Evolutionary conservation across 2,329 filamentous ascomycete species (phyloP), one percentile per base, ranked within the genome.

Genomic region (Colletotrichum abscissum): DNA sequence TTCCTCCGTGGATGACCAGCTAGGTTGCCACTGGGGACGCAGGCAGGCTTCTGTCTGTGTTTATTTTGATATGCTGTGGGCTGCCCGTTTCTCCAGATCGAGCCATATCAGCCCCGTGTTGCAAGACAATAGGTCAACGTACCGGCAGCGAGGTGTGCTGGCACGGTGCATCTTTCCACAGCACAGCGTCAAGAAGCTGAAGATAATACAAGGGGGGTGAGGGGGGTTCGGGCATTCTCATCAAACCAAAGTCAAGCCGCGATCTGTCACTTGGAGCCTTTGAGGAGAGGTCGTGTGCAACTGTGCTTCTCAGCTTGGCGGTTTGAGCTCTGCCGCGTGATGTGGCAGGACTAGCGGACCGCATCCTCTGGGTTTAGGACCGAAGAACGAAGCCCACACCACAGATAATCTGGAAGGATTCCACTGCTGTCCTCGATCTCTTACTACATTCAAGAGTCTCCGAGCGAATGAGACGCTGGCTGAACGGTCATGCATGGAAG

Each of bases 401-500:
- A 38, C n/a, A 55, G 55, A 60, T 16, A 60, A 59, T 69, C 70
- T 60, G 33, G 55, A 65, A 60, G 55, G 55, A 64, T 69, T 64
- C 66, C 42, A 33, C 54, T 56, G 70, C 14, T 46, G 66, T 54
- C 42, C 55, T 22, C 26, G 28, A 8, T 8, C 65, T 24, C 38
- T 46, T 65, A 12, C 5, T 46, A 35, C 26, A 38, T 19, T 19
- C 16, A 62, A 24, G 26, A 42, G 33, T 16, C 28, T 38, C 42
- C 5, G 46, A 28, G 30, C 55, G 46, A 30, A 63, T 26, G 66
- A 56, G 66, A 73, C 22, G 46, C 30, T 46, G 46, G 55, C 54
- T 59, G 70, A 73, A 73, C 70, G 70, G 70, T 26, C 59, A 65
- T 69, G 70, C 70, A 73, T 73, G 60, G 59, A 73, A 73, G 28